Base-by-base conservation (phyloP, 352 stramenopile genomes). In the Pythium sukuiense region DNA sequence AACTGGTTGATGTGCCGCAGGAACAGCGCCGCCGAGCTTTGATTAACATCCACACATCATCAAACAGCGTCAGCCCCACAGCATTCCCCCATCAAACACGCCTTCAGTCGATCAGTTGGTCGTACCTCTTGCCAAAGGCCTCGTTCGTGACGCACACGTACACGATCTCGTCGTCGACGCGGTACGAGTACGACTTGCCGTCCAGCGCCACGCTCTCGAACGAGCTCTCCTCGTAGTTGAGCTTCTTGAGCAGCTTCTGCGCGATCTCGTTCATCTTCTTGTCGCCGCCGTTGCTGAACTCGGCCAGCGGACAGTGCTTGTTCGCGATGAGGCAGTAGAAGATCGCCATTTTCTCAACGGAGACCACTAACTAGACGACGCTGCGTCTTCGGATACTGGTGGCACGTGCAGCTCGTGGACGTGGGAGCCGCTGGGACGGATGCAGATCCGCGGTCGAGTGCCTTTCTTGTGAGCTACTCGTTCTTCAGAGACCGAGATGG, bases 301-400 rank as follows among this genome's bases (percentile, higher is more conserved):
- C 86, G 18, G 85, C 80, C 59, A 96, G 74, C 61, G 87, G 74
- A 48, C 84, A 93, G 80, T 91, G 67, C 58, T 73, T 76, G 70
- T 96, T 96, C 52, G 86, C 87, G 59, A 96, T 78, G 11, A 96
- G 77, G 67, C 86, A 96, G 79, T 95, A 96, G 71, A 84, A 94
- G 73, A 96, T 96, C 60, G 86, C 74, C 87, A 96, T 74, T 12
- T 29, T n/a, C 13, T 8, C 45, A 7, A 33, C 24, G n/a, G 32
- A 11, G 18, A 6, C n/a, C 6, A 9, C 32, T 20, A 49, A 20
- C 55, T 37, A 61, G 16, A 50, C 55, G 24, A 45, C 32, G 53
- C 16, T 50, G 43, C 43, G 43, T 20, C 35, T 41, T 16, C 4
- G 20, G 20, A 24, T 41, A 16, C 8, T 41, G 35, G 35, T 11